phyloP scores from a whole-genome alignment of 169 alveolate genomes.

The Plasmodium billcollinsi region DNA sequence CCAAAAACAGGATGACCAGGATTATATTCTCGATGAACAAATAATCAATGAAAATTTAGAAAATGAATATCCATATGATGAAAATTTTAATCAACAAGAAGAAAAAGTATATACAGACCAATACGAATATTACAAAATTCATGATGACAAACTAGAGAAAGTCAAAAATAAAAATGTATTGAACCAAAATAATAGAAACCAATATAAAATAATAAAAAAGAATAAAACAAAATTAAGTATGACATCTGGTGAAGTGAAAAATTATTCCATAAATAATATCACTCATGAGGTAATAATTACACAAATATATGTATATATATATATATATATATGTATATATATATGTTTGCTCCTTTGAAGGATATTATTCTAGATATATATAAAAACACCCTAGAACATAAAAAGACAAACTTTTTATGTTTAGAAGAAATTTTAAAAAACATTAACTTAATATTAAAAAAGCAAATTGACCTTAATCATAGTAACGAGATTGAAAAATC shows the following conservation, averaged over 20 bases:
- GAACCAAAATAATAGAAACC: too few relatives aligned
- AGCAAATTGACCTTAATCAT: constrained; percentile 28
- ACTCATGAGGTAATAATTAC: constrained; percentile 9
- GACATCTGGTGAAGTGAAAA: not conserved
- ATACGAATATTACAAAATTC: too few relatives aligned
- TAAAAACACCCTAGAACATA: constrained; percentile 49
- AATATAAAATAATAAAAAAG: not conserved
- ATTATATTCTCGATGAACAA: too few relatives aligned
- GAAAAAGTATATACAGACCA: too few relatives aligned
- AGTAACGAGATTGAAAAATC: constrained; percentile 13
- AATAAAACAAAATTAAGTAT: not conserved
- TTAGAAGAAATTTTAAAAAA: constrained; percentile 62
- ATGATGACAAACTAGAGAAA: too few relatives aligned
- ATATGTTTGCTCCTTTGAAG: constrained; percentile 1
- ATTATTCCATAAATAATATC: not conserved
- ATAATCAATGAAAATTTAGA: too few relatives aligned
- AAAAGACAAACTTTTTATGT: constrained; percentile 47
- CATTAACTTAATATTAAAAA: constrained; percentile 17
- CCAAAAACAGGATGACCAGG: too few relatives aligned
- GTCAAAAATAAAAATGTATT: too few relatives aligned
- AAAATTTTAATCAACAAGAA: too few relatives aligned
- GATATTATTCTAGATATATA: constrained; percentile 30
- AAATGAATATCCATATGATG: too few relatives aligned
- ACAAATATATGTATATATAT: not conserved
- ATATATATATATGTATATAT: too few relatives aligned